phyloP scores from a whole-genome alignment of 1,139 yeast species.

The Debaryomycetaceae sp. region DNA sequence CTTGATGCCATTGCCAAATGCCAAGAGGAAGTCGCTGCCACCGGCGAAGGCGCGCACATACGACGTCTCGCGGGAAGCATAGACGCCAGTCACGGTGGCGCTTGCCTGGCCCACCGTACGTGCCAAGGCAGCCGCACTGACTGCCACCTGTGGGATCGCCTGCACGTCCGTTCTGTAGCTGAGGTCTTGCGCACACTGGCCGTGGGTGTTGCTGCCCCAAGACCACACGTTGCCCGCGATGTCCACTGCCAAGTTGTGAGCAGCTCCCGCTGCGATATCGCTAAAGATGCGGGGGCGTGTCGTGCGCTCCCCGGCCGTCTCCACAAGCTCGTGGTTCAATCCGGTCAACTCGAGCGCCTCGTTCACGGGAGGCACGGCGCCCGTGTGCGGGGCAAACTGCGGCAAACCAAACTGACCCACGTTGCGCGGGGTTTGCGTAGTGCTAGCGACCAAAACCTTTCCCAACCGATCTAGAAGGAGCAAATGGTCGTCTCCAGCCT shows the following conservation, averaged over 20 bases:
- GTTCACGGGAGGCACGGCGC: slow-evolving; percentile 20
- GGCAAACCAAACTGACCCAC: slow-evolving; percentile 88
- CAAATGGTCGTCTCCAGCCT: slow-evolving; percentile 65
- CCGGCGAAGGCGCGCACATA: slow-evolving; percentile 40
- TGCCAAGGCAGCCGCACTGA: slow-evolving; percentile 23
- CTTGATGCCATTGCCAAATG: slow-evolving; percentile 79
- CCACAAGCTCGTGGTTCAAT: slow-evolving; percentile 31
- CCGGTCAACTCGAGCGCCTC: slow-evolving; percentile 30
- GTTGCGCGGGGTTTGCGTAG: slow-evolving; percentile 39
- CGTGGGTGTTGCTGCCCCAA: slow-evolving; percentile 80
- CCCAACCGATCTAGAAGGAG: slow-evolving; percentile 60
- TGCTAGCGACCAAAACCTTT: slow-evolving; percentile 57
- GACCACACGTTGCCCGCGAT: slow-evolving; percentile 62
- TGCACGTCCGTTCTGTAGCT: slow-evolving; percentile 60
- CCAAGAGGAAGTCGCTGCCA: slow-evolving; percentile 33
- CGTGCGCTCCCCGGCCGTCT: slow-evolving; percentile 17
- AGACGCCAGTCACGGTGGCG: slow-evolving; percentile 47
- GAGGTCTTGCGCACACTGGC: slow-evolving; percentile 78
- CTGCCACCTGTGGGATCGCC: slow-evolving; percentile 62
- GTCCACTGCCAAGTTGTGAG: slow-evolving; percentile 69
- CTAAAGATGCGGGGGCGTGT: slow-evolving; percentile 42
- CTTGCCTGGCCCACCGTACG: slow-evolving; percentile 28
- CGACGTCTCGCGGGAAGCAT: slow-evolving; percentile 68
- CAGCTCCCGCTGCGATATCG: slow-evolving; percentile 67
- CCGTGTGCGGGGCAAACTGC: slow-evolving; percentile 51